Base-by-base conservation (phyloP, 1,139 yeast species). In the Meyerozyma carpophila region DNA sequence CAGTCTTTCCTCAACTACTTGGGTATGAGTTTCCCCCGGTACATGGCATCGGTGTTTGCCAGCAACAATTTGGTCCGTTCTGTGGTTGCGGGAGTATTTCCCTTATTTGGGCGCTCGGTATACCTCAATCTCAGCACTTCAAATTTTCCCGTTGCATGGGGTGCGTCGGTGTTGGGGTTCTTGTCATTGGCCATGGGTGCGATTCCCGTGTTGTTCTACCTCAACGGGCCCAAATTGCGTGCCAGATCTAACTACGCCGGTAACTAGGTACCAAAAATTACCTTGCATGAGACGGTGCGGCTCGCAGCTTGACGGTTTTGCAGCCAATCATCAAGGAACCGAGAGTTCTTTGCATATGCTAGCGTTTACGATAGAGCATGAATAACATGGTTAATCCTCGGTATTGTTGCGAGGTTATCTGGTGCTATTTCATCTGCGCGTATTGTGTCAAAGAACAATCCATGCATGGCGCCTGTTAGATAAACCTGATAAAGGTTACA, bases 141-240 rank as follows among this genome's bases (percentile, higher is more conserved):
- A 1, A 61, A 61, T 28, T 62, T 55, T 46, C 71, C 70, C 1
- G 66, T 81, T 49, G 90, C 86, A 0, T 83, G 90, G 89, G 91
- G 88, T 4, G 66, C 79, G 3, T 68, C 76, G 28, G 47, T 82
- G 2, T 59, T 84, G 42, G 89, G 78, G 0, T 76, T 81, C 54
- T 57, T 82, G 31, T 70, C 82, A 0, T 47, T 79, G 8, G 73
- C 65, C 0, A 70, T 85, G 77, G 70, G 82, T 43, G 84, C 86
- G 1, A 81, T 83, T 44, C 93, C 94, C 1, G 77, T 81, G 51
- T 56, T 77, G 31, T 62, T 64, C 45, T 59, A 58, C 41, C 37
- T 53, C 32, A 56, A 61, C 36, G 69, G 69, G 21, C 63, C 65
- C 4, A 57, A 57, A 44, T 62, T 65, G 43, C 54, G 69, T 48